These are phyloP conservation scores for Andrographis paniculata DNA, from an alignment of 305 asterid species.

Conservation along the genomic window DNA sequence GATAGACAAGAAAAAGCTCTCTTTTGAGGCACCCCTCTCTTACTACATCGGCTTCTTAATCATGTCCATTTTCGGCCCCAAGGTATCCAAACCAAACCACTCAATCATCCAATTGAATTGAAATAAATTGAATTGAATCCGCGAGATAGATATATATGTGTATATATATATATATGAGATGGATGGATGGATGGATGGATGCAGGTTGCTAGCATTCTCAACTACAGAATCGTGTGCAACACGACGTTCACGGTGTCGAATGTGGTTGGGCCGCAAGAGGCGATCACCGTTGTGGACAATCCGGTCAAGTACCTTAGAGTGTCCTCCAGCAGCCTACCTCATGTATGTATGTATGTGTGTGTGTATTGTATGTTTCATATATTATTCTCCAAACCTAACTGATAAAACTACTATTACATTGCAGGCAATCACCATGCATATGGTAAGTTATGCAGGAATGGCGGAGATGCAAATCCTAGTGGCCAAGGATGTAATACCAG, in stretches of 20 bases:
- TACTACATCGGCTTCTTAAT: slow-evolving; percentile 36
- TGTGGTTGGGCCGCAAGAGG: slow-evolving; percentile 63
- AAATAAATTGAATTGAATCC: too few relatives aligned
- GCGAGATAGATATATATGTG: too few relatives aligned
- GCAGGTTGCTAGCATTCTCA: slow-evolving; percentile 46
- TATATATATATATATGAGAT: background rate
- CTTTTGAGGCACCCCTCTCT: slow-evolving; percentile 60
- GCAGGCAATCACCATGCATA: slow-evolving; percentile 79
- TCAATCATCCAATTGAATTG: too few relatives aligned
- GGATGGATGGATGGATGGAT: background rate
- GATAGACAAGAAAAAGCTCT: slow-evolving; percentile 74
- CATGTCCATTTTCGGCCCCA: slow-evolving; percentile 50
- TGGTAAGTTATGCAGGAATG: slow-evolving; percentile 70
- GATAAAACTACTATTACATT: background rate
- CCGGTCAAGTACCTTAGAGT: slow-evolving; percentile 43
- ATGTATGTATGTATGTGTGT: slow-evolving; percentile 28
- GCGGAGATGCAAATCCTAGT: slow-evolving; percentile 73
- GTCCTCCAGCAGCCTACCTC: slow-evolving; percentile 48
- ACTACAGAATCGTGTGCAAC: slow-evolving; percentile 58
- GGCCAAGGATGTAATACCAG: slow-evolving; percentile 65
- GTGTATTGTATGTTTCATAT: background rate
- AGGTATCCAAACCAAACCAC: slow-evolving; percentile 23
- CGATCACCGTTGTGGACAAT: slow-evolving; percentile 42
- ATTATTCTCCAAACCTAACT: background rate
- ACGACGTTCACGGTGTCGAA: slow-evolving; percentile 72